phyloP scores from a whole-genome alignment of 2,329 filamentous ascomycete species.

The Aaosphaeria pasadenensis region DNA sequence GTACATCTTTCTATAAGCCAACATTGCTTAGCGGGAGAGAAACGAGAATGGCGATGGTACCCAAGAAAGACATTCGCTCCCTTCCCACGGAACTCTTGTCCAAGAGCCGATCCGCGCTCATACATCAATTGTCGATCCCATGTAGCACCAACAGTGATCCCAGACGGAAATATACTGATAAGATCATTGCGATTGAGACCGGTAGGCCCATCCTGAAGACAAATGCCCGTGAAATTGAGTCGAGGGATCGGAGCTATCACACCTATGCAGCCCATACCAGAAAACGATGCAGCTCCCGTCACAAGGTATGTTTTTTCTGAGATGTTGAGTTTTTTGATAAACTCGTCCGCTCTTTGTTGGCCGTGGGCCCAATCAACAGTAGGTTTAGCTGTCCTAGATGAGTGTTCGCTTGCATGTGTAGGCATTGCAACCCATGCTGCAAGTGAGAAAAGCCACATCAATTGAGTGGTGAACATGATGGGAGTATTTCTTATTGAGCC shows the following conservation, averaged over 20 bases:
- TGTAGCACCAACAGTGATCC: constrained; percentile 36
- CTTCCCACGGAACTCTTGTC: constrained; percentile 28
- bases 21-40: too few species aligned
- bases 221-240: constrained; percentile 40
- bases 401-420: too few species aligned
- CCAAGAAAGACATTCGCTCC: constrained; percentile 43
- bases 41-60: not conserved
- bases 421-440: too few species aligned
- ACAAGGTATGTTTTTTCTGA: not conserved
- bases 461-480: too few species aligned
- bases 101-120: constrained; percentile 32
- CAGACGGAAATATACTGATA: constrained; percentile 37
- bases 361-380: not conserved
- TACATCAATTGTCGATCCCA: constrained; percentile 38
- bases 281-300: not conserved
- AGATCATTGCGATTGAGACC: constrained; percentile 26
- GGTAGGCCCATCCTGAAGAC: constrained; percentile 39
- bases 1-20: too few species aligned
- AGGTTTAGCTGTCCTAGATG: too few species aligned
- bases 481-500: too few species aligned
- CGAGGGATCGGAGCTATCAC: constrained; percentile 35
- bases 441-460: too few species aligned
- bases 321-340: not conserved
- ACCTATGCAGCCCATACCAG: constrained; percentile 20
- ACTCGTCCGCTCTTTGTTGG: not conserved